Evolutionary conservation across 2,329 filamentous ascomycete species (phyloP).

Genomic region (Coniochaeta prunicola): DNA sequence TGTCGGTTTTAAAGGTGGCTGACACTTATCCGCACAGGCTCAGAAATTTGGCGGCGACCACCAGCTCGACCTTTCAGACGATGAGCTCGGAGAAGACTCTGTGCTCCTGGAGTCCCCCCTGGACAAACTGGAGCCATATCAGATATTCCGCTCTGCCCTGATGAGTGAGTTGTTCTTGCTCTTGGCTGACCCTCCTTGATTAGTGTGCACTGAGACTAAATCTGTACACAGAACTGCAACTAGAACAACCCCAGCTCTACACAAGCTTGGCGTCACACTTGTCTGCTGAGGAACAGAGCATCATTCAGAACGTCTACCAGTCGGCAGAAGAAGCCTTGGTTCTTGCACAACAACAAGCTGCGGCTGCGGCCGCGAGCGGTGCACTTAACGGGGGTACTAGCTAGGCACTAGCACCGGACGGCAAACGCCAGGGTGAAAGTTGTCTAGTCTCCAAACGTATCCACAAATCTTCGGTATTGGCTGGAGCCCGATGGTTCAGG

Average conservation of each 20-base stretch:
- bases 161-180: slow-evolving; percentile 56
- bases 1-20: slow-evolving; percentile 4
- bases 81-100: slow-evolving; percentile 89
- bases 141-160: slow-evolving; percentile 75
- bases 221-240: slow-evolving; percentile 64
- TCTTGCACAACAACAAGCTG: slow-evolving; percentile 27
- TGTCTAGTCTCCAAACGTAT: not conserved
- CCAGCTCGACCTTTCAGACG: slow-evolving; percentile 62
- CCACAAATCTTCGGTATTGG: not conserved
- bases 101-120: slow-evolving; percentile 87
- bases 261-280: slow-evolving; percentile 71
- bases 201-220: slow-evolving; percentile 15
- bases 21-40: slow-evolving; percentile 43
- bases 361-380: not conserved
- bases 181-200: not conserved
- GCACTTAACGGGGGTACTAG: not conserved
- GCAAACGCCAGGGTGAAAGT: not conserved
- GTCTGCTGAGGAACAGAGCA: slow-evolving; percentile 69
- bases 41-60: slow-evolving; percentile 72
- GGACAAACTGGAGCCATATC: slow-evolving; percentile 92
- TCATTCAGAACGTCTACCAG: slow-evolving; percentile 71
- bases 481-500: not conserved
- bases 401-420: not conserved
- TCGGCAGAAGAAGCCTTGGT: slow-evolving; percentile 51
- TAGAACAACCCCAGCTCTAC: slow-evolving; percentile 87